Evolutionary conservation across 371 early-diverging fungal genomes (phyloP), one percentile per base, ranked within the genome.

Genomic region (Syncephalastrum sp.): DNA sequence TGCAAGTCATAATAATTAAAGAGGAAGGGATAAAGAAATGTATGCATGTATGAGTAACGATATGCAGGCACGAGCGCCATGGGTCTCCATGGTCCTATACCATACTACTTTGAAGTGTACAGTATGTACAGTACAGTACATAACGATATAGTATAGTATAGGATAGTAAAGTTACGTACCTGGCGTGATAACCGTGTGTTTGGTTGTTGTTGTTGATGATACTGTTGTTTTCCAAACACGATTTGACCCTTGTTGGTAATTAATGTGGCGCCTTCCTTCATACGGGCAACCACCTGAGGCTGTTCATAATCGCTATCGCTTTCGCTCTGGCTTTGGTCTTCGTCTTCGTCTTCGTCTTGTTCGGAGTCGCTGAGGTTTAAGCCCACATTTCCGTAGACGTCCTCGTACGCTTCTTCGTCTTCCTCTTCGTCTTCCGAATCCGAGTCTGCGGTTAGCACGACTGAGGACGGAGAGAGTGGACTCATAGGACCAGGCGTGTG

Each of bases 171-270:
- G 14, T 29, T 47, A 38, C 42, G 21, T 71, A 74, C 75, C 61
- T 71, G 70, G 33, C 43, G 27, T 56, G 38, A 41, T 41, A 8
- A 46, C 8, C 33, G 14, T 43, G 54, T 14, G 41, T 17, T 43
- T 27, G 42, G 33, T 27, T 55, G 33, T 17, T 53, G 15, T 42
- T 16, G 43, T 52, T 14, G 42, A 17, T 14, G 8, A 21, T 21
- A 63, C 61, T 33, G 47, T 4, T 50, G 50, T n/a, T 65, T 62
- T 58, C 68, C 70, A 16, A 51, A 63, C 13, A 77, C 63, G 60
- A 77, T 65, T 48, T 78, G 72, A 25, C 79, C 75, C 50, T 65
- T 75, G 6, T 74, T 74, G 48, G 75, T 78, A 69, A 78, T 65
- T 15, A 78, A 73, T 0, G 74, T 78, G 33, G 51, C 50, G 42